Percentiles rank a stretch among this genome's conserved stretches.
These are phyloP conservation scores for Kwoniella sp. DNA, from an alignment of 768 basidiomycete genomes.

Conservation along the genomic window DNA sequence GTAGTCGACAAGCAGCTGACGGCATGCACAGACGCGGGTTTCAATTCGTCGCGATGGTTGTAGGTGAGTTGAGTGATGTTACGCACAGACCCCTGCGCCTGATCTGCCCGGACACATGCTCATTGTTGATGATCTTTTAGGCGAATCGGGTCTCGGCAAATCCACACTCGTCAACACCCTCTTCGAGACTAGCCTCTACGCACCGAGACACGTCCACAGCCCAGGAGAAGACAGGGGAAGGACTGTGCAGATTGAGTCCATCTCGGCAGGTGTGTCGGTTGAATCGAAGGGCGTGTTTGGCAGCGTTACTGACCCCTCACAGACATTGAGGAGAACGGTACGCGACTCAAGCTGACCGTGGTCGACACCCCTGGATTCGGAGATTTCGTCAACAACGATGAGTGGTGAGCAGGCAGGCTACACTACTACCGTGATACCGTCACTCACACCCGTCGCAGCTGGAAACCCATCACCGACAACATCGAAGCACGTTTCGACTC, in stretches of 20 bases:
- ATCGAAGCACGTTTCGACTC: slow-evolving; percentile 97
- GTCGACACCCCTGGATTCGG: slow-evolving; percentile 99
- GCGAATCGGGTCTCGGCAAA: slow-evolving; percentile 94
- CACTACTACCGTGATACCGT: background rate
- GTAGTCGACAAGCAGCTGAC: slow-evolving; percentile 11
- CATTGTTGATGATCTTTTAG: slow-evolving; percentile 14
- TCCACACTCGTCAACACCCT: slow-evolving; percentile 98
- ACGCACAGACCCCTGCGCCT: slow-evolving; percentile 9
- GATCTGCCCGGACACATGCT: background rate
- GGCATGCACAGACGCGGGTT: slow-evolving; percentile 56
- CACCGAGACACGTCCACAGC: slow-evolving; percentile 74
- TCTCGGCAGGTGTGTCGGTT: slow-evolving; percentile 75
- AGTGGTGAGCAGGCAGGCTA: slow-evolving; percentile 60
- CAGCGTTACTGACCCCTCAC: no score
- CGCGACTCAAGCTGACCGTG: slow-evolving; percentile 92
- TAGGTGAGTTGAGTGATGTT: slow-evolving; percentile 66
- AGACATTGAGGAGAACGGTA: slow-evolving; percentile 99
- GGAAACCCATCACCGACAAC: slow-evolving; percentile 98
- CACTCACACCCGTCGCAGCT: slow-evolving; percentile 55
- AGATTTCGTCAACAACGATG: slow-evolving; percentile 98
- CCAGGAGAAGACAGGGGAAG: slow-evolving; percentile 82
- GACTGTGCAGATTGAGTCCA: slow-evolving; percentile 97
- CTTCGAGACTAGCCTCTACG: slow-evolving; percentile 94
- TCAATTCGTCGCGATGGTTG: slow-evolving; percentile 98
- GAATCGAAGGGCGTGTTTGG: background rate